These are phyloP conservation scores for Colletotrichum coccodes DNA, from an alignment of 2,329 filamentous ascomycete genomes.

Conservation along the genomic window DNA sequence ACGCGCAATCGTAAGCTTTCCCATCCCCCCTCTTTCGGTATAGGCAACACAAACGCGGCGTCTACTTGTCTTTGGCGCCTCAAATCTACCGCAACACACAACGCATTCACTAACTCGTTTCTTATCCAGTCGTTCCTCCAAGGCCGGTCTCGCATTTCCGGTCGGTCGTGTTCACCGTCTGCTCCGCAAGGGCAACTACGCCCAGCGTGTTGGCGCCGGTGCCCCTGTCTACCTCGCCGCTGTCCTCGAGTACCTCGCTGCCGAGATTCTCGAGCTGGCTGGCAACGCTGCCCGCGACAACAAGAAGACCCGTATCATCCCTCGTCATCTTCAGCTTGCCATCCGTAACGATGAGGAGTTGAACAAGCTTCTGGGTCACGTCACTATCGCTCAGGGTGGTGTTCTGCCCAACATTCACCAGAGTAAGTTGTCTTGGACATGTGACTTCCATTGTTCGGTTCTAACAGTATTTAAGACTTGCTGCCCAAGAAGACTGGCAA, in stretches of 20 bases:
- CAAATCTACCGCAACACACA: background rate
- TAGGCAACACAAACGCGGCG: background rate
- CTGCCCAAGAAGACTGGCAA: constrained; percentile 99
- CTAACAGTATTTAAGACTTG: constrained; percentile 75
- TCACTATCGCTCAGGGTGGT: constrained; percentile 97
- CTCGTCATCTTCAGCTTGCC: constrained; percentile 97
- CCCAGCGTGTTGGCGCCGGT: constrained; percentile 98
- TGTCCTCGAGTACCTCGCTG: constrained; percentile 97
- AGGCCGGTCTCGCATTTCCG: constrained; percentile 98
- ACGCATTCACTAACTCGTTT: constrained; percentile 48
- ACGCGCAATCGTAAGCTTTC: constrained; percentile 92
- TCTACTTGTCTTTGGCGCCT: constrained; percentile 48
- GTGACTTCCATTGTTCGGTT: background rate
- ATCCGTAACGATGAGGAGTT: constrained; percentile 99
- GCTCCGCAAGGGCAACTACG: constrained; percentile 98
- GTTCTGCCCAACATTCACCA: constrained; percentile 97
- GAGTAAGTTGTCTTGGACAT: constrained; percentile 69
- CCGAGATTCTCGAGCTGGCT: constrained; percentile 98
- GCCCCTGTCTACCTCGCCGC: constrained; percentile 97
- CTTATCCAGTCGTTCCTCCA: constrained; percentile 87
- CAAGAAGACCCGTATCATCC: constrained; percentile 99
- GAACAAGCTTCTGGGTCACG: constrained; percentile 97
- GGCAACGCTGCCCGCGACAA: constrained; percentile 99
- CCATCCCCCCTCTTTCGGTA: background rate
- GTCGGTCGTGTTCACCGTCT: constrained; percentile 99